Conservation (phyloP, 495 filamentous ascomycete species). For the Aspergillus kassunensis region DNA sequence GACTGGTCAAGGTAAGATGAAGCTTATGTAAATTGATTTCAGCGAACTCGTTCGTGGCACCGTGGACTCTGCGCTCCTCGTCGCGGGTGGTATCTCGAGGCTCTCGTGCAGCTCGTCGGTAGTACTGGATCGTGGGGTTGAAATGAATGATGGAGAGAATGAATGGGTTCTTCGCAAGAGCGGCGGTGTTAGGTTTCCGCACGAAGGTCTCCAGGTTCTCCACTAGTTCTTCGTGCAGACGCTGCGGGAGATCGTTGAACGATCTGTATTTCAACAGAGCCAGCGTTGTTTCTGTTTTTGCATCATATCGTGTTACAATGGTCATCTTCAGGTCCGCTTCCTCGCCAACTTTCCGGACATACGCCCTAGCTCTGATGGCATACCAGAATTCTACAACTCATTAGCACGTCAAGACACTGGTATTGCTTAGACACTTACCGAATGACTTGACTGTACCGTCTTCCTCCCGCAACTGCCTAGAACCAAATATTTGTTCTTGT, state of each 20-base stretch:
- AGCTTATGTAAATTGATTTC: slow-evolving; percentile 7
- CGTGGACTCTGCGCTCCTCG: slow-evolving; percentile 4
- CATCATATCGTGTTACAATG: slow-evolving; percentile 12
- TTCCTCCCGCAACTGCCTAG: slow-evolving; percentile 1
- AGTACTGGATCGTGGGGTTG: slow-evolving; percentile 12
- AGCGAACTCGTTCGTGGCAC: slow-evolving; percentile 1
- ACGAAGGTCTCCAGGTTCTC: slow-evolving; percentile 10
- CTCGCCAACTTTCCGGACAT: slow-evolving; percentile 2
- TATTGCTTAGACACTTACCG: slow-evolving; percentile 5
- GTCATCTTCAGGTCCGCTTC: slow-evolving; percentile 13
- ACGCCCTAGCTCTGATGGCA: slow-evolving; percentile 9
- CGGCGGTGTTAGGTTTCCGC: background rate
- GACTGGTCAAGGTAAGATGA: slow-evolving; percentile 7
- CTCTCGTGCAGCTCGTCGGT: slow-evolving; percentile 6
- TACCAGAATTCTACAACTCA: slow-evolving; percentile 10
- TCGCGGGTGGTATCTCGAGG: slow-evolving; percentile 11
- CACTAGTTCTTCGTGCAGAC: slow-evolving; percentile 8
- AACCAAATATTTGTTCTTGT: slow-evolving; percentile 10
- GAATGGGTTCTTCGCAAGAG: slow-evolving; percentile 8
- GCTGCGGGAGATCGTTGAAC: slow-evolving; percentile 10
- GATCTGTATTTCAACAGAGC: slow-evolving; percentile 10
- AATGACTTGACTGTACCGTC: slow-evolving; percentile 1
- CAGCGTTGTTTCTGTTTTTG: slow-evolving; percentile 2
- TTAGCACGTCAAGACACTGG: too few species aligned
- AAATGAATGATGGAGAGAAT: slow-evolving; percentile 10